Percentiles rank a stretch among this genome's conserved stretches.
phyloP scores from a whole-genome alignment of 345 rosid species.

The Euphorbia pulcherrima region DNA sequence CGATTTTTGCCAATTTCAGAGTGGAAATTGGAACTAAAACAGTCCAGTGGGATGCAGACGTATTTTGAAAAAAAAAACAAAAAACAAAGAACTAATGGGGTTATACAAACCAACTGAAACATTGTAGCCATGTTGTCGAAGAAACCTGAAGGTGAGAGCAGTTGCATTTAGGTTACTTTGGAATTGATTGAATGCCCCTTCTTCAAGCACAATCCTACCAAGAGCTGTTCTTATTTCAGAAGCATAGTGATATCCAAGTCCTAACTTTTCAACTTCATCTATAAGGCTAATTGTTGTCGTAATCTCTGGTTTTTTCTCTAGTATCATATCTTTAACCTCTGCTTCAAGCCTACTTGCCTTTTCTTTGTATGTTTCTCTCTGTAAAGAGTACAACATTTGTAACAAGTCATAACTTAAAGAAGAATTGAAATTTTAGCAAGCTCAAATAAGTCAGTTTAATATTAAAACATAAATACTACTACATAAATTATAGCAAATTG shows the following conservation, averaged over 20 bases:
- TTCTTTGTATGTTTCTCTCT: slow-evolving; percentile 6
- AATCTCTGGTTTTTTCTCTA: not conserved
- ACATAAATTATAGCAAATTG: too few species aligned
- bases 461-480: too few species aligned
- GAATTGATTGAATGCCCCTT: not conserved
- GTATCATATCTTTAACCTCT: slow-evolving; percentile 2
- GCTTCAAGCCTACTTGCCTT: slow-evolving; percentile 4
- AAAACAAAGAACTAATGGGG: too few species aligned
- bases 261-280: slow-evolving; percentile 13
- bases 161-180: slow-evolving; percentile 4
- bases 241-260: slow-evolving; percentile 8
- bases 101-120: too few species aligned
- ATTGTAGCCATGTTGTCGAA: slow-evolving; percentile 22
- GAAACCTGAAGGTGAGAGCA: slow-evolving; percentile 24
- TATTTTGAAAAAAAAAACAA: too few species aligned
- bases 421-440: too few species aligned
- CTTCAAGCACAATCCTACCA: not conserved
- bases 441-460: too few species aligned
- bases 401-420: too few species aligned
- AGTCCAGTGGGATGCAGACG: too few species aligned
- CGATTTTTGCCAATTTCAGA: too few species aligned
- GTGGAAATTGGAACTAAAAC: too few species aligned
- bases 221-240: slow-evolving; percentile 6
- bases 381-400: too few species aligned
- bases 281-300: slow-evolving; percentile 5